A percentile compares a stretch with the other conserved stretches of the same genome.
These are phyloP conservation scores for Knoxdaviesia capensis DNA, from an alignment of 2,329 filamentous ascomycete species.

Conservation along the genomic window DNA sequence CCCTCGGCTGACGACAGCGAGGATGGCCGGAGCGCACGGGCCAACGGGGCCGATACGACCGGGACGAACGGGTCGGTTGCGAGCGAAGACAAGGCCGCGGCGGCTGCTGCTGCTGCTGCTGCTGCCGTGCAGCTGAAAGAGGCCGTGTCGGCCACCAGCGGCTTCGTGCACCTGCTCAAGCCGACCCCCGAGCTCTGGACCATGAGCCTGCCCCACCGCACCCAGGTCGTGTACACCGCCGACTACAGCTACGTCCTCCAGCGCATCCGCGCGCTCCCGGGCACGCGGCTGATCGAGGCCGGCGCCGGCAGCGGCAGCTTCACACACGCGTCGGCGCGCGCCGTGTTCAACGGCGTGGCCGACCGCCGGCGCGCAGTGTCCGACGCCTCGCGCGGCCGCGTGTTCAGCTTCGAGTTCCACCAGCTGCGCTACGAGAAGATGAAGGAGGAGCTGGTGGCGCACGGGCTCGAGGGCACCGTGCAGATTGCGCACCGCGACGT, in stretches of 20 bases:
- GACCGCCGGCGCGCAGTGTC: too few species aligned
- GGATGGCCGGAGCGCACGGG: constrained; percentile 9
- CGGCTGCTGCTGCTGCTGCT: constrained; percentile 8
- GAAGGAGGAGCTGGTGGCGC: constrained; percentile 45
- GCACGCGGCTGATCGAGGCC: constrained; percentile 56
- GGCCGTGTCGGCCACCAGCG: constrained; percentile 34
- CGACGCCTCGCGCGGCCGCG: constrained; percentile 50
- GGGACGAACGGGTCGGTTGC: constrained; percentile 2
- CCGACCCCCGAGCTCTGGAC: constrained; percentile 75
- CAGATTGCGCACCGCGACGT: constrained; percentile 62
- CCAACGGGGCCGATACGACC: constrained; percentile 16
- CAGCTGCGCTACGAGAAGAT: constrained; percentile 50
- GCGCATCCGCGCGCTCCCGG: constrained; percentile 52
- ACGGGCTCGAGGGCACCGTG: constrained; percentile 45
- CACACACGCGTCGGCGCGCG: constrained; percentile 57
- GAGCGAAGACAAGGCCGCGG: background rate
- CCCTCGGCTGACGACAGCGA: constrained; percentile 12
- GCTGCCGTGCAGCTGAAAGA: constrained; percentile 18
- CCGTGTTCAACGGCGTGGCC: constrained; percentile 51
- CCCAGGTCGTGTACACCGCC: constrained; percentile 72
- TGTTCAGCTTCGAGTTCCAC: constrained; percentile 73
- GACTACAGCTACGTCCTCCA: constrained; percentile 76
- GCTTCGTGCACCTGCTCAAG: constrained; percentile 60
- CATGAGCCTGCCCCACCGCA: constrained; percentile 57
- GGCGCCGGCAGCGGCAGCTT: constrained; percentile 71